phyloP scores from a whole-genome alignment of 148 eudicot genomes.

The Polygonum maritimum region DNA sequence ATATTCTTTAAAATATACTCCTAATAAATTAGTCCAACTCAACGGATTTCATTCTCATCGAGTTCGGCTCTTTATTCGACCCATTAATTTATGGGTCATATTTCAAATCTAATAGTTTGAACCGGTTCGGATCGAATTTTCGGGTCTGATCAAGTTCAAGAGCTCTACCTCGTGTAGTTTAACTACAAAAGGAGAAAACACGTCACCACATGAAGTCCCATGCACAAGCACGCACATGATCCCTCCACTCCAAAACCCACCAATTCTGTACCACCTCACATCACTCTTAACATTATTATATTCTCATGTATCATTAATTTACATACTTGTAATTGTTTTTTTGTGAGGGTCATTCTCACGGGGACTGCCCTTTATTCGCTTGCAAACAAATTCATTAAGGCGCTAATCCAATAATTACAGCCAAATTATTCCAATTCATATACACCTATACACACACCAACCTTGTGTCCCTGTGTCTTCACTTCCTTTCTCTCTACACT shows the following conservation, averaged over 20 bases:
- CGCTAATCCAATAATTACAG: constrained; percentile 2
- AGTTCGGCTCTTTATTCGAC: no score
- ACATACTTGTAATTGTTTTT: background rate
- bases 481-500: background rate
- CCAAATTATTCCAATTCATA: constrained; percentile 4
- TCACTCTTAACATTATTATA: background rate
- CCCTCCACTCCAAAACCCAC: background rate
- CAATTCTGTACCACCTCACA: background rate
- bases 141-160: no score
- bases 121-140: no score
- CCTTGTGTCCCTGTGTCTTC: constrained; percentile 2
- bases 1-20: no score
- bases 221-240: background rate
- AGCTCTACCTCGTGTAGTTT: no score
- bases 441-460: background rate
- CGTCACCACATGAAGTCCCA: background rate
- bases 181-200: no score
- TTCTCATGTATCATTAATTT: background rate
- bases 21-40: no score
- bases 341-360: background rate
- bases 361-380: background rate
- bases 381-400: constrained; percentile 9
- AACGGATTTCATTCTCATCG: no score
- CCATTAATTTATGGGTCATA: no score
- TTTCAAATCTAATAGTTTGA: no score